Base-by-base conservation (phyloP, 164 flowering plant genomes). In the Magnolia sinica region DNA sequence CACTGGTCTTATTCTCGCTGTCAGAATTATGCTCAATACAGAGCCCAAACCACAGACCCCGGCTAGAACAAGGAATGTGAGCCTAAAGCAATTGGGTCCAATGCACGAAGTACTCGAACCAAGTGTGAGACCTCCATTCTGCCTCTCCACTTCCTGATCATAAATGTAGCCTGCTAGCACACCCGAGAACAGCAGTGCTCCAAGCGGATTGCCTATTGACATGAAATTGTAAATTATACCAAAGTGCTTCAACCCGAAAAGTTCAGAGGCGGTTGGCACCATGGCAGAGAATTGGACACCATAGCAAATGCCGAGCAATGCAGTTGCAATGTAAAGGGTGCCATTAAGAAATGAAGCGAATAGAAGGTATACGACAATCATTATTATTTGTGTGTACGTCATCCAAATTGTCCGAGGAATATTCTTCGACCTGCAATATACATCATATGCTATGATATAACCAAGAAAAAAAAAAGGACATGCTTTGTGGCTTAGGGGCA, bases 231-330 rank as follows among this genome's bases (percentile, higher is more conserved):
- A 88, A 66, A 92, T 73, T 50, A 91, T 18, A 13, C 98, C 98
- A 77, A 90, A 94, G 72, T 93, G 82, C 79, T 89, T 90, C 87
- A 93, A 79, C 1, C 98, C 98, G 49, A 95, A 95, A 64, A 93
- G 93, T 81, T 93, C 98, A 19, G 98, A 92, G 67, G 88, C 89
- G 0, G 98, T 93, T 7, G 98, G 91, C 75, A 95, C 84, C 96
- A 92, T 89, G 78, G 90, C 78, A 2, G 94, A 88, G 81, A 92
- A 84, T 73, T 92, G 98, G 71, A 87, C 87, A 13, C 98, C 97
- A 63, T 86, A 91, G 86, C 98, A 95, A 79, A 95, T 83, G 27
- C 98, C 97, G 50, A 93, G 90, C 49, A 91, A 81, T 51, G 89
- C 90, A 50, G 89, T 91, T 73, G 94, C 95, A 64, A 82, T 85